phyloP scores from a whole-genome alignment of 768 basidiomycete species.

The Neoboletus magnificus region DNA sequence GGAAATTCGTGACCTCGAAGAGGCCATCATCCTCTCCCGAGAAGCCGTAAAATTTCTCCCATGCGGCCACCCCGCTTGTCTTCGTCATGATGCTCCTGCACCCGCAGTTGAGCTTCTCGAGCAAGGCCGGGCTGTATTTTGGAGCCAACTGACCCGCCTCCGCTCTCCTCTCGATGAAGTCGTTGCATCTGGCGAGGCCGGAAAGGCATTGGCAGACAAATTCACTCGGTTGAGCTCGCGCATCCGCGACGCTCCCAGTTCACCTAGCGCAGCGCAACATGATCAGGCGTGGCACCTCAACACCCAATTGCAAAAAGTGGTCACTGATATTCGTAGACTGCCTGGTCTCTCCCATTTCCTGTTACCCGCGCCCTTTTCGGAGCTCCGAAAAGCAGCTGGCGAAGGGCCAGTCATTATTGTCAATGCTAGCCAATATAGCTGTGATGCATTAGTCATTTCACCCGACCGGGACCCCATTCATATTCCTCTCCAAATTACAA shows the following conservation, averaged over 20 bases:
- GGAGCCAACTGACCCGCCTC: neutral
- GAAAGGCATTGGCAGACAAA: neutral
- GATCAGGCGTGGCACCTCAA: neutral
- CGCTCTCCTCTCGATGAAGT: neutral
- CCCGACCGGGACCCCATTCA: neutral
- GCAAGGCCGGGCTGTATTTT: neutral
- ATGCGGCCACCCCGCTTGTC: neutral
- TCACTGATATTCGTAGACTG: neutral
- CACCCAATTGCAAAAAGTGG: neutral
- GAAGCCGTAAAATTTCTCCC: neutral
- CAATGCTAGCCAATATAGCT: neutral
- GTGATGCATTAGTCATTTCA: neutral
- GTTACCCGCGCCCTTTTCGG: neutral
- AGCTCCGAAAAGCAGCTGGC: neutral
- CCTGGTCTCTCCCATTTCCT: neutral
- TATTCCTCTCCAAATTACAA: neutral
- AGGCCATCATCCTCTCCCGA: neutral
- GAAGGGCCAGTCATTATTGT: neutral
- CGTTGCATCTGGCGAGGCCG: neutral
- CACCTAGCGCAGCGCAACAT: neutral
- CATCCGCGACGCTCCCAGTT: neutral
- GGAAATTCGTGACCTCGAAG: neutral
- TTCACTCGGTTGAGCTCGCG: neutral
- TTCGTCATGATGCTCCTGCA: slow-evolving; percentile 4
- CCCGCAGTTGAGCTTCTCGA: slow-evolving; percentile 28